A percentile compares a stretch with the other conserved stretches of the same genome.
These are phyloP conservation scores for Kodamaea anthophila DNA, from an alignment of 1,139 yeast species.

Conservation along the genomic window DNA sequence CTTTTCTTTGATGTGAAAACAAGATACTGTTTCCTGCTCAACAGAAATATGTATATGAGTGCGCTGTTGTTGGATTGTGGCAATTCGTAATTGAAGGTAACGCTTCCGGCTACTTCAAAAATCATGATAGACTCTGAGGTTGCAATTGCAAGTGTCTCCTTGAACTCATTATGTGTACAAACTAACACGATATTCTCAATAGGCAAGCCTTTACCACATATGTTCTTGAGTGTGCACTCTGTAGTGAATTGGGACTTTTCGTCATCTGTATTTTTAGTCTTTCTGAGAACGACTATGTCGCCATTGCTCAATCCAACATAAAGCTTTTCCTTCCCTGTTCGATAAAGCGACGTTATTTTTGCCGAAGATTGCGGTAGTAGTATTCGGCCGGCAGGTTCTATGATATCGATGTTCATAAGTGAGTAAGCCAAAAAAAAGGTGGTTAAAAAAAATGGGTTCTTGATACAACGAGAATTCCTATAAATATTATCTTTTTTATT, in stretches of 20 bases:
- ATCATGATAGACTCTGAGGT: conserved; percentile 22
- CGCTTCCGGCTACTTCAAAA: conserved; percentile 30
- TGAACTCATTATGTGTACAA: conserved; percentile 14
- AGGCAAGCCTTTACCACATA: conserved; percentile 17
- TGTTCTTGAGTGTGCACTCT: conserved; percentile 21
- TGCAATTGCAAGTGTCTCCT: conserved; percentile 24
- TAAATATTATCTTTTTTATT: background rate
- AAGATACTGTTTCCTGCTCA: conserved; percentile 19
- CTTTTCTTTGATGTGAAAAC: conserved; percentile 30
- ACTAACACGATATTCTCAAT: conserved; percentile 17
- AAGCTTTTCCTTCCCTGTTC: conserved; percentile 18
- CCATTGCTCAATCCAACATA: conserved; percentile 36
- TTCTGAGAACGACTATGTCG: conserved; percentile 22
- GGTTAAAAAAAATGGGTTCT: background rate
- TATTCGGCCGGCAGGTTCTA: conserved; percentile 27
- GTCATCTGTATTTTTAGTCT: conserved; percentile 1
- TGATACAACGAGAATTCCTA: background rate
- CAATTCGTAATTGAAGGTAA: conserved; percentile 27
- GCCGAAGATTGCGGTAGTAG: conserved; percentile 14
- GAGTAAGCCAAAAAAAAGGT: too few relatives aligned
- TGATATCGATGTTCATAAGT: conserved; percentile 27
- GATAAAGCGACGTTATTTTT: conserved; percentile 17
- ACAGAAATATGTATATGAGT: conserved; percentile 5
- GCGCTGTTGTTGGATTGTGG: conserved; percentile 16
- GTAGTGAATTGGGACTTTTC: conserved; percentile 11